Conservation (phyloP, 495 filamentous ascomycete species). For the Neurospora tetraspora region DNA sequence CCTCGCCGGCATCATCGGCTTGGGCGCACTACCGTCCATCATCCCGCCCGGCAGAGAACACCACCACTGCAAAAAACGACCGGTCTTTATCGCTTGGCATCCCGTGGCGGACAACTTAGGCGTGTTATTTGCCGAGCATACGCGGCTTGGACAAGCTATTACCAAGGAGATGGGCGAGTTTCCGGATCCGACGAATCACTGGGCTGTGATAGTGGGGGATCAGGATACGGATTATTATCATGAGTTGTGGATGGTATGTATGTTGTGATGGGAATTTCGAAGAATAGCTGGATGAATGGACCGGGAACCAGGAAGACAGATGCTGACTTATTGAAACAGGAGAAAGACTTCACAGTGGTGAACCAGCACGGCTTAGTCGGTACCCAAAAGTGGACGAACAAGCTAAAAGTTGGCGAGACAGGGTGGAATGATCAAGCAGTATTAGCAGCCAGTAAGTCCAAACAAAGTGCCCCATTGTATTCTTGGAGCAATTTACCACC, state of each 20-base stretch:
- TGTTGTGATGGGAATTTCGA: not conserved
- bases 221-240: constrained; percentile 25
- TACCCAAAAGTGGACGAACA: constrained; percentile 11
- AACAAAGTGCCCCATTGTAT: not conserved
- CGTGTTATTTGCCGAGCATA: constrained; percentile 36
- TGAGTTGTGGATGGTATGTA: constrained; percentile 31
- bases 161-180: constrained; percentile 29
- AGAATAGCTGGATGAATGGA: not conserved
- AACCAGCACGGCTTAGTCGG: not conserved
- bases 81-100: constrained; percentile 37
- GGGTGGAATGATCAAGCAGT: constrained; percentile 37
- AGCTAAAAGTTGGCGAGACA: constrained; percentile 33
- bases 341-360: constrained; percentile 23
- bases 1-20: not conserved
- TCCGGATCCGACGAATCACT: constrained; percentile 42
- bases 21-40: not conserved
- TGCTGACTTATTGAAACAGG: constrained; percentile 1
- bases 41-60: not conserved
- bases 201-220: constrained; percentile 35
- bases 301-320: no score
- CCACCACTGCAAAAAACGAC: not conserved
- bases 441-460: constrained; percentile 26
- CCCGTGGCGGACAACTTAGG: constrained; percentile 32
- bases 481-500: not conserved
- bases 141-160: constrained; percentile 32